These are phyloP conservation scores for Lipomyces sp. DNA, from an alignment of 805 yeast species.

Conservation along the genomic window DNA sequence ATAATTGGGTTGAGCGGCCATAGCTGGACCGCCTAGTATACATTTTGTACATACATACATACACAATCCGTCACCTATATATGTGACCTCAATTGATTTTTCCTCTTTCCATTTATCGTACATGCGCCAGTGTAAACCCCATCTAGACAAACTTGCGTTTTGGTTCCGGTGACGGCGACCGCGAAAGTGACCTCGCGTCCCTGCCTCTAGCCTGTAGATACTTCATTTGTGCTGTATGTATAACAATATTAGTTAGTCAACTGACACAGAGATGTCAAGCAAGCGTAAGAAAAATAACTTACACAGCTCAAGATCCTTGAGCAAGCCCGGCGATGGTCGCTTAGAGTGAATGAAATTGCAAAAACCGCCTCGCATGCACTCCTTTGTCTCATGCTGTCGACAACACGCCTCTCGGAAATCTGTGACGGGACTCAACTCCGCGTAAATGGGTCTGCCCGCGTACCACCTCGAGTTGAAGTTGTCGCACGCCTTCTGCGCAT, in stretches of 20 bases:
- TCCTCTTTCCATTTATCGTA: background rate
- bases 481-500: slow-evolving; percentile 59
- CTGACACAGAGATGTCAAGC: no score
- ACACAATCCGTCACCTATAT: background rate
- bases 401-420: slow-evolving; percentile 72
- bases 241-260: background rate
- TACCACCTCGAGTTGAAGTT: slow-evolving; percentile 79
- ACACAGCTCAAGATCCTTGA: slow-evolving; percentile 44
- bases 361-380: slow-evolving; percentile 73
- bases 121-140: background rate
- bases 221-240: slow-evolving; percentile 20
- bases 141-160: slow-evolving; percentile 19
- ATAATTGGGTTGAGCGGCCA: slow-evolving; percentile 31
- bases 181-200: slow-evolving; percentile 24
- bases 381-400: slow-evolving; percentile 58
- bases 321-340: slow-evolving; percentile 49
- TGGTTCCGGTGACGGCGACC: slow-evolving; percentile 32
- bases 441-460: slow-evolving; percentile 69
- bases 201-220: slow-evolving; percentile 24
- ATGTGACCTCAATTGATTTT: background rate
- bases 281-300: slow-evolving; percentile 32
- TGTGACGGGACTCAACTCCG: slow-evolving; percentile 73
- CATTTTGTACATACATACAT: background rate
- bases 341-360: slow-evolving; percentile 86
- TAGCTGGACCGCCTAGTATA: slow-evolving; percentile 14